Evolutionary conservation across 495 filamentous ascomycete species (phyloP), one percentile per base, ranked within the genome.

Genomic region (Copromyces sp.): DNA sequence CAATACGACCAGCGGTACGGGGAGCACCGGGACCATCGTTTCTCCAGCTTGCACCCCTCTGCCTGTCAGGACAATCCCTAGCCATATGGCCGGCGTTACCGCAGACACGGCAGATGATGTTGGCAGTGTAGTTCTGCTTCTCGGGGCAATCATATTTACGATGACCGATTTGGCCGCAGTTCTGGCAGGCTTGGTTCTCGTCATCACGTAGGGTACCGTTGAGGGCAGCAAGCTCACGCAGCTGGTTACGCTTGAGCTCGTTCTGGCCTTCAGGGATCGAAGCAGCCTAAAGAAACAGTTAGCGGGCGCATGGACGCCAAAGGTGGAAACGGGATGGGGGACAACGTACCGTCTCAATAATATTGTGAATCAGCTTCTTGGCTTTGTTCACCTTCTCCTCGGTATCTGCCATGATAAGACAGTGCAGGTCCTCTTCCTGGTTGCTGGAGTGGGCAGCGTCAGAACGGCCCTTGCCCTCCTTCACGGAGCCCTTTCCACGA

Each of bases 181-280:
- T 99, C 84, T 98, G 96, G 85, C 96, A 99, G 73, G 95, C 95
- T 81, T 98, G 95, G 83, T 98, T 98, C 82, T 99, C 95, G 77
- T 99, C 95, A 78, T 99, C 95, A 75, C 95, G 94, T 35, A 99
- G 89, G 42, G 95, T 99, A 86, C 95, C 95, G 87, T 99, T 99
- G 75, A 99, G 89, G 17, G 95, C 94, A 53, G 95, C 95, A 71
- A 99, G 90, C 81, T 98, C 94, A 80, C 95, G 94, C 73, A 99
- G 92, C 82, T 99, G 95, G 82, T 98, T 97, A 47, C 95, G 90
- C 86, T 99, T 99, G 77, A 99, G 91, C 79, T 97, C 93, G 77
- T 99, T 99, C 78, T 98, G 94, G 61, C 95, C 95, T 82, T 99
- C 95, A 16, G 95, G 95, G 75, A 98, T 98, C 4, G 95, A 98